phyloP scores from a whole-genome alignment of 495 filamentous ascomycete genomes.

The Friedmanniomyces simplex region DNA sequence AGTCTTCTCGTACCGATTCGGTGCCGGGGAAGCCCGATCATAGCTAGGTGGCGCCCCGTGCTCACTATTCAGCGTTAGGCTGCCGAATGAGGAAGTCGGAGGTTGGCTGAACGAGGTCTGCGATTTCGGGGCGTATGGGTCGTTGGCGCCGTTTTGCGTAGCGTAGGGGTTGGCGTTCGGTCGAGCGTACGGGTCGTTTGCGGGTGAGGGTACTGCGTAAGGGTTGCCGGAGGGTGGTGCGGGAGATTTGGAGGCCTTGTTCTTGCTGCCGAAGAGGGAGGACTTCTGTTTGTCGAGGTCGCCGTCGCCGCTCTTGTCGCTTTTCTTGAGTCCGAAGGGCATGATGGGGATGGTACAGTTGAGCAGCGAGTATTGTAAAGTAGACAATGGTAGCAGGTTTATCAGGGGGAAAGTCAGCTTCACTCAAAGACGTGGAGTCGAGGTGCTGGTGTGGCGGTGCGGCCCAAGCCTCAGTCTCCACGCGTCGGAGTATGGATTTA shows the following conservation, averaged over 20 bases:
- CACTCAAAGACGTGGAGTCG: background rate
- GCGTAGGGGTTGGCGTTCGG: slow-evolving; percentile 21
- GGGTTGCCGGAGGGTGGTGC: slow-evolving; percentile 7
- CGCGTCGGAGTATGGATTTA: background rate
- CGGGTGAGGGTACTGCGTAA: slow-evolving; percentile 17
- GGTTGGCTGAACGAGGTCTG: slow-evolving; percentile 19
- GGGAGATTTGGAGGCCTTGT: slow-evolving; percentile 17
- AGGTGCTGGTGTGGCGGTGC: background rate
- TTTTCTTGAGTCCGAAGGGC: slow-evolving; percentile 28
- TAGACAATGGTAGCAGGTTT: background rate
- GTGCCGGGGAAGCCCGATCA: slow-evolving; percentile 3
- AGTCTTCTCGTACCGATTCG: slow-evolving; percentile 26
- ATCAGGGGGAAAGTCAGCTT: background rate
- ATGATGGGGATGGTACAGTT: slow-evolving; percentile 4
- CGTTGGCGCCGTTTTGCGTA: slow-evolving; percentile 6
- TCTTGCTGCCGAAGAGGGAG: slow-evolving; percentile 26
- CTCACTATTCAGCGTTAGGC: slow-evolving; percentile 12
- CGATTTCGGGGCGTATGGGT: slow-evolving; percentile 21
- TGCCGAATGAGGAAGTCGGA: slow-evolving; percentile 14
- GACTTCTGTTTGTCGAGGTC: slow-evolving; percentile 24
- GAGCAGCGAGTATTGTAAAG: background rate
- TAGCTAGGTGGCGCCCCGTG: background rate
- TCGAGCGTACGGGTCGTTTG: slow-evolving; percentile 28
- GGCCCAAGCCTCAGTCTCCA: background rate
- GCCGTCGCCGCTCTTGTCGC: slow-evolving; percentile 2